These are phyloP conservation scores for Rhynchosporium agropyri DNA, from an alignment of 2,329 filamentous ascomycete genomes.

Conservation along the genomic window DNA sequence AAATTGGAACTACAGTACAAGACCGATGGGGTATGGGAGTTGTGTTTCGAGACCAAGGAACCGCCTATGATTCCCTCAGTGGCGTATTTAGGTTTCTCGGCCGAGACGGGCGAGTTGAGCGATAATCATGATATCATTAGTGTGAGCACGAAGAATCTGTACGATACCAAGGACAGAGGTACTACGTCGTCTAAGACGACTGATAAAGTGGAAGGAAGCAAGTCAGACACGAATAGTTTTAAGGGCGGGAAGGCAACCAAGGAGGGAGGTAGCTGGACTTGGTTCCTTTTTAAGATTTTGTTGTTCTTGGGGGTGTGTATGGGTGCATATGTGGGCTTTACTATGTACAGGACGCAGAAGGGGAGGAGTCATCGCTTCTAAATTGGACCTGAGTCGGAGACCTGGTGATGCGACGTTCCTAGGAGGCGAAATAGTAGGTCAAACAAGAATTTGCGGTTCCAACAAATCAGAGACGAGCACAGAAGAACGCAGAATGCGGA, in stretches of 20 bases:
- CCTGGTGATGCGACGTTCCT: neutral
- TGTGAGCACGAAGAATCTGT: slow-evolving; percentile 84
- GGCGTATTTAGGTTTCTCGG: slow-evolving; percentile 75
- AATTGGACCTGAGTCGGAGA: neutral
- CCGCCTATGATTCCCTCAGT: slow-evolving; percentile 78
- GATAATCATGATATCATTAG: slow-evolving; percentile 98
- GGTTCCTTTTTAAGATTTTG: slow-evolving; percentile 81
- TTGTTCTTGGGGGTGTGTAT: slow-evolving; percentile 70
- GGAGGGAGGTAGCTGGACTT: slow-evolving; percentile 59
- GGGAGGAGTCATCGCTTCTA: slow-evolving; percentile 42
- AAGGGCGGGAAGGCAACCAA: slow-evolving; percentile 28
- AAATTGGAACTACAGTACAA: slow-evolving; percentile 95
- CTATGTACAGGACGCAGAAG: slow-evolving; percentile 66
- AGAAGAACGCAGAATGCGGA: neutral
- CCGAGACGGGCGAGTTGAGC: slow-evolving; percentile 92
- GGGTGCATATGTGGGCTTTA: slow-evolving; percentile 84
- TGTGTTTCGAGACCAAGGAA: slow-evolving; percentile 78
- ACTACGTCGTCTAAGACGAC: slow-evolving; percentile 64
- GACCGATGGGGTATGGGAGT: slow-evolving; percentile 80
- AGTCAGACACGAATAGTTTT: slow-evolving; percentile 29
- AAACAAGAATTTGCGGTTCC: neutral
- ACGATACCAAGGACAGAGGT: slow-evolving; percentile 58
- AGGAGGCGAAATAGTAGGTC: neutral
- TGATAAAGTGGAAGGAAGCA: slow-evolving; percentile 14
- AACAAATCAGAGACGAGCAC: neutral